Base-by-base conservation (phyloP, 2,329 filamentous ascomycete species). In the Fusarium solani-melongenae region DNA sequence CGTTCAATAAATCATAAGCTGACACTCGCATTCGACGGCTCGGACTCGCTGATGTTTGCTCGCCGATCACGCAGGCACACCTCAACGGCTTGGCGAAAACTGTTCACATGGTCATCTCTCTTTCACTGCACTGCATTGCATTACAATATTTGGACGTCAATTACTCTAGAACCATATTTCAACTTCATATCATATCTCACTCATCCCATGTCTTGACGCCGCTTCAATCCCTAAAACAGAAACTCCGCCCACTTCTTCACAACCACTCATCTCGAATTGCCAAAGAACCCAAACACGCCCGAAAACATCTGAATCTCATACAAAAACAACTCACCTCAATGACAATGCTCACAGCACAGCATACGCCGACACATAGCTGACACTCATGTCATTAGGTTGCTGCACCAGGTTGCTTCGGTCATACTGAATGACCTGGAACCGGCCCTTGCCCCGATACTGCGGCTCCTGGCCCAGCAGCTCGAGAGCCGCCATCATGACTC, bases 281-380 rank as follows among this genome's bases (percentile, higher is more conserved):
- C 34, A 41, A 56, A 24, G 6, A 9, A 46, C 33, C 10, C 14
- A n/a, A 41, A 14, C 24, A 24, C 36, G 22, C 34, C 34, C 17
- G 2, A 31, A 27, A 61, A 34, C 24, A 41, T 22, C 2, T 15
- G 17, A 36, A 36, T 15, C 33, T 11, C 24, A 34, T 2, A 38
- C 31, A 66, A 31, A 29, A 5, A 0, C 51, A n/a, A 6, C 6
- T 5, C 8, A 2, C 15, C 11, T 11, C 8, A 51, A 6, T 57
- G 12, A n/a, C 6, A 17, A 20, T 62, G 3, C 56, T 79, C 57
- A 95, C 36, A 95, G 79, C 17, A 95, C 87, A 10, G 95, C 94
- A 86, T 96, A 97, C 5, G 95, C 96, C 80, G 95, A 96, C 4
- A 94, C 95, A 82, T 99, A 99, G 83, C 95, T 98, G 60, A 99